Evolutionary conservation across 1,139 yeast genomes (phyloP).

Genomic region (Pichia cactophila): DNA sequence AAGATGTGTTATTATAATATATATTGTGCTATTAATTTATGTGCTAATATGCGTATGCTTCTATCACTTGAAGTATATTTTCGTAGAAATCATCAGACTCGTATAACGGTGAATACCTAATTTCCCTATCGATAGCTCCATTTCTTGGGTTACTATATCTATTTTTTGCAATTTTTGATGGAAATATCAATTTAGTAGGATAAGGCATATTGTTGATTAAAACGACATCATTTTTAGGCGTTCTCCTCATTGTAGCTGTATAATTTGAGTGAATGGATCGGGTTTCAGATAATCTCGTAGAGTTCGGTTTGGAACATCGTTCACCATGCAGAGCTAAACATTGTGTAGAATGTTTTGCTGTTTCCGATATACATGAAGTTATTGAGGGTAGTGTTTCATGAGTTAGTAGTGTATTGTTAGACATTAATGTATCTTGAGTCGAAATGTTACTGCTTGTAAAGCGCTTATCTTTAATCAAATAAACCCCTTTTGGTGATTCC

Average conservation of each 20-base stretch:
- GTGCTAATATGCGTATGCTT: neutral
- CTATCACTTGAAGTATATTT: constrained; percentile 4
- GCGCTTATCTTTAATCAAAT: neutral
- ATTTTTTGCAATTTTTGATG: constrained; percentile 20
- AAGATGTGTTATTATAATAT: neutral
- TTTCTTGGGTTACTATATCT: neutral
- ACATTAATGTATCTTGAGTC: constrained; percentile 4
- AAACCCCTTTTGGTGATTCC: neutral
- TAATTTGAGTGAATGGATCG: constrained; percentile 4
- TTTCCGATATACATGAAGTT: neutral
- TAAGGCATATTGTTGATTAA: constrained; percentile 23
- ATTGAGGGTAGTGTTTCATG: neutral
- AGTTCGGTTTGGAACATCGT: neutral
- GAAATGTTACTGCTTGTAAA: constrained; percentile 6
- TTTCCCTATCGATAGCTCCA: constrained; percentile 14
- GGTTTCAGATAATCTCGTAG: neutral
- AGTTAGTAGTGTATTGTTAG: constrained; percentile 3
- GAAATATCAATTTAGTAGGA: constrained; percentile 23
- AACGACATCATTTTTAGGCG: constrained; percentile 15
- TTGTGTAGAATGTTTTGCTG: neutral
- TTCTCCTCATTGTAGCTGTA: constrained; percentile 7
- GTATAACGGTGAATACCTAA: neutral
- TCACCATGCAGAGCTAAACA: neutral
- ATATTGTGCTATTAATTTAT: neutral
- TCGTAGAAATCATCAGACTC: constrained; percentile 1